These are phyloP conservation scores for Nannochloropsis oceanica DNA, from an alignment of 108 stramenopile genomes.

Conservation along the genomic window DNA sequence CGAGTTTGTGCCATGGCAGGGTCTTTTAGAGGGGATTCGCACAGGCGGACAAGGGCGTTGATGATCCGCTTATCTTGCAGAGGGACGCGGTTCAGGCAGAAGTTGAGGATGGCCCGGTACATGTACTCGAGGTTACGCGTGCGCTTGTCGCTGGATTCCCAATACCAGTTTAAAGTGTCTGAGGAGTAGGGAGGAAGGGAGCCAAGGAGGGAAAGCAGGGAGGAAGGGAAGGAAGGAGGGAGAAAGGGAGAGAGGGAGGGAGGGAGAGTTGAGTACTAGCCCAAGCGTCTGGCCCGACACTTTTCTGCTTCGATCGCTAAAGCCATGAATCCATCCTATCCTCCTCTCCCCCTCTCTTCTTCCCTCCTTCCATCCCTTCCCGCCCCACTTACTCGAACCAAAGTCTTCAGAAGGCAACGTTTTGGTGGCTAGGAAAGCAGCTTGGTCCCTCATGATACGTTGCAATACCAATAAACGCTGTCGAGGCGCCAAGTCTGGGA, in stretches of 20 bases:
- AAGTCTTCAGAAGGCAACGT: background rate
- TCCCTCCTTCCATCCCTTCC: background rate
- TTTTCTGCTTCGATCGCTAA: too few relatives aligned
- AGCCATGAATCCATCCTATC: too few relatives aligned
- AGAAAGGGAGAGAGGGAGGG: too few relatives aligned
- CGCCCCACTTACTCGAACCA: background rate
- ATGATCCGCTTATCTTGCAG: background rate
- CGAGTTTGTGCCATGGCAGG: background rate
- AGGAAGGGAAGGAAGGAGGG: background rate
- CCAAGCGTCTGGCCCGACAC: too few relatives aligned
- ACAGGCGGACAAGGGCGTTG: background rate
- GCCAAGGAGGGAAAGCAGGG: background rate
- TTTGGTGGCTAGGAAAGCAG: background rate
- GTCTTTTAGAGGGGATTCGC: background rate
- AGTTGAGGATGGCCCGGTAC: background rate
- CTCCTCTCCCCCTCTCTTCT: background rate
- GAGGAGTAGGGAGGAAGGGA: background rate
- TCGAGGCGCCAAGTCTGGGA: background rate
- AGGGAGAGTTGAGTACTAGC: too few relatives aligned
- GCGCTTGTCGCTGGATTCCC: background rate
- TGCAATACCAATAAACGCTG: background rate
- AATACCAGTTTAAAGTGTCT: background rate
- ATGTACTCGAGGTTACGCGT: background rate
- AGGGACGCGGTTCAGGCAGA: background rate
- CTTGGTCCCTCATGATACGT: background rate